Conservation (phyloP, 441 rosid species). For the Biscutella auriculata region DNA sequence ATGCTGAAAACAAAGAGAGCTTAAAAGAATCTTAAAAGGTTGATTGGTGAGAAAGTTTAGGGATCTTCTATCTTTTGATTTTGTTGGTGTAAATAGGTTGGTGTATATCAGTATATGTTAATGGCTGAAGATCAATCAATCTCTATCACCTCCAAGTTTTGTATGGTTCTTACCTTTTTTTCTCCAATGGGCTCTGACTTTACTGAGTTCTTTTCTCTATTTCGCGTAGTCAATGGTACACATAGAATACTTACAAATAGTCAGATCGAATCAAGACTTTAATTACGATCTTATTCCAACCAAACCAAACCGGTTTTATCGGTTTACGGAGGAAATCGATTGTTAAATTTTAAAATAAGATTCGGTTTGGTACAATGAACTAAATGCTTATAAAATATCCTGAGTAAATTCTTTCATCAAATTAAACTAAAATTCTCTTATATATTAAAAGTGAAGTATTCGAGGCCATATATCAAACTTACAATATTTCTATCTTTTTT, state of each 20-base stretch:
- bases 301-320: too few species aligned
- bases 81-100: conserved; percentile 22
- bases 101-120: conserved; percentile 22
- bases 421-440: too few species aligned
- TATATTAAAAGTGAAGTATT: too few species aligned
- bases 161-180: not conserved
- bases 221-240: not conserved
- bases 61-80: conserved; percentile 1
- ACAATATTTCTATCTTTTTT: too few species aligned
- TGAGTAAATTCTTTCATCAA: too few species aligned
- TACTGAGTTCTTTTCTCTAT: not conserved
- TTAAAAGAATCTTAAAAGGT: conserved; percentile 7
- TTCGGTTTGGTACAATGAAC: too few species aligned
- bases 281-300: too few species aligned
- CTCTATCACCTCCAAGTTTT: conserved; percentile 14
- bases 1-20: conserved; percentile 12
- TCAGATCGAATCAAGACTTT: not conserved
- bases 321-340: too few species aligned
- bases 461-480: too few species aligned
- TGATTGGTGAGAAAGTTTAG: conserved; percentile 14
- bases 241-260: not conserved
- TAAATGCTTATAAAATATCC: too few species aligned
- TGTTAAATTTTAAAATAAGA: too few species aligned
- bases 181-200: not conserved
- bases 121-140: conserved; percentile 14